Base-by-base conservation (phyloP, 768 basidiomycete genomes). In the Lentinula sp. region DNA sequence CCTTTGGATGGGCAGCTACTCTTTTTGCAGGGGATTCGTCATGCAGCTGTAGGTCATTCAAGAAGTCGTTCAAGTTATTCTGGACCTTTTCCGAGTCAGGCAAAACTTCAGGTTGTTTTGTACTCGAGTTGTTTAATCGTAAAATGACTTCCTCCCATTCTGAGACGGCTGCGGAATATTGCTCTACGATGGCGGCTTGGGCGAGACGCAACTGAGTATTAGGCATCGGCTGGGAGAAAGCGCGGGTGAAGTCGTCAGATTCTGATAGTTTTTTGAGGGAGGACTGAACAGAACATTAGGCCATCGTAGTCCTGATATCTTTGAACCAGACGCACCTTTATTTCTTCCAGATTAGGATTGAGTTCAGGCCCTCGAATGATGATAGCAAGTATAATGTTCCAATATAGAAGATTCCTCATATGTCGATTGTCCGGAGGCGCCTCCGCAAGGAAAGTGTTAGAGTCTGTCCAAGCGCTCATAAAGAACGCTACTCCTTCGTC, bases 21-120 rank as follows among this genome's bases (percentile, higher is more conserved):
- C 69, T 67, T 57, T 71, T 60, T 49, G 66, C 39, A 37, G 71
- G 67, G 37, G 70, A 69, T 1, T 73, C 73, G n/a, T 73, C 76
- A 23, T 77, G 77, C 58, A 80, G 62, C 51, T 77, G 69, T 61
- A 82, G 70, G 28, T 81, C 74, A 15, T 86, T 64, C 86, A 86
- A 87, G 5, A 76, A 76, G 0, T 79, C 77, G 5, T 53, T 36
- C n/a, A 89, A 77, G 57, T 85, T 81, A 63, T 86, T 83, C 82
- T 2, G 77, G 70, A 49, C 79, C 79, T 58, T 75, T 75, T 0
- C 76, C 12, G 67, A 66, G 4, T 57, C 56, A 54, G 32, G 28
- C 9, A 6, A 53, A 13, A 64, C 63, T 59, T 67, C 51, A n/a
- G 70, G 72, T 16, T 68, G 68, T 6, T 53, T 56, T 18, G 69